phyloP scores from a whole-genome alignment of 176 grass and related monocot genomes.

The Bolboschoenus planiculmis region DNA sequence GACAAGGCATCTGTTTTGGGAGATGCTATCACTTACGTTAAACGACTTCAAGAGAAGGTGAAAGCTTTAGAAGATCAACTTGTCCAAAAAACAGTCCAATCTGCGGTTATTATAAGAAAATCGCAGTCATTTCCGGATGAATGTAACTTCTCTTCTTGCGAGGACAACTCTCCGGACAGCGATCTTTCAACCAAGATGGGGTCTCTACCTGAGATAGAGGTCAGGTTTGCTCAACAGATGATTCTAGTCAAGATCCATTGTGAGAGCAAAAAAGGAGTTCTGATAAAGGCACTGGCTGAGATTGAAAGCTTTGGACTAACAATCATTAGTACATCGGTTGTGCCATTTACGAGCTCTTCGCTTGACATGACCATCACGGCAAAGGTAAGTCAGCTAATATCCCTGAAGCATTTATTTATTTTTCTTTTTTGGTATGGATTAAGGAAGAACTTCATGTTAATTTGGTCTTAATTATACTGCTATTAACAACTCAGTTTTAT shows the following conservation, averaged over 20 bases:
- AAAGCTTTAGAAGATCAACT: neutral
- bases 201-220: conserved; percentile 4
- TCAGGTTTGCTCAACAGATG: neutral
- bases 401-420: neutral
- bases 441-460: neutral
- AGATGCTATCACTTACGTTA: conserved; percentile 16
- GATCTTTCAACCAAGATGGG: neutral
- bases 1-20: conserved; percentile 22
- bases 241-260: conserved; percentile 24
- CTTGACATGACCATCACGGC: conserved; percentile 7
- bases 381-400: neutral
- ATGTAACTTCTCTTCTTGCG: neutral
- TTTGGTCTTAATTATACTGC: too few relatives aligned
- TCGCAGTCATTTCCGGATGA: neutral
- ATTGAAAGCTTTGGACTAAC: conserved; percentile 5
- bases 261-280: neutral
- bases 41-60: conserved; percentile 16
- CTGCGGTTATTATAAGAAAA: neutral
- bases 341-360: neutral
- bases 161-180: neutral
- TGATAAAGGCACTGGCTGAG: neutral
- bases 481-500: neutral
- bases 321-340: neutral
- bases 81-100: neutral
- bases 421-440: neutral